A percentile compares a stretch with the other conserved stretches of the same genome.
Conservation (phyloP, 1,139 yeast genomes). For the Kurtzmaniella quercitrusa region DNA sequence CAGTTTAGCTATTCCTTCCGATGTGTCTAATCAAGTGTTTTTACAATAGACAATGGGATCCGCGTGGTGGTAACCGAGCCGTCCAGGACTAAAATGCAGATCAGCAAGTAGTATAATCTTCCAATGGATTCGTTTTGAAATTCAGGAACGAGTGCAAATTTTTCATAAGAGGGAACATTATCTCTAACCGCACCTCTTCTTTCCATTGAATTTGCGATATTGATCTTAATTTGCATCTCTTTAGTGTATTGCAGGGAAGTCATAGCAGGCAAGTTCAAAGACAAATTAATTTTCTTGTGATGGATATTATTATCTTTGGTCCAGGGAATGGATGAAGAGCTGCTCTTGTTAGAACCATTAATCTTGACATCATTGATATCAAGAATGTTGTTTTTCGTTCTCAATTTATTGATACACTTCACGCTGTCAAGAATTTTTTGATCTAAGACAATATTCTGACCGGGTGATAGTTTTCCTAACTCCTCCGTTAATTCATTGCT, state of each 20-base stretch:
- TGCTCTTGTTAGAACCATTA: not conserved
- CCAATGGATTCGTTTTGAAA: conserved; percentile 5
- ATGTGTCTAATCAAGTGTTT: too few species aligned
- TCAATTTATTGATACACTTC: conserved; percentile 9
- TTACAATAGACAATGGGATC: conserved; percentile 4
- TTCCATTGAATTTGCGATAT: not conserved
- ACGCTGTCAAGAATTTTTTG: conserved; percentile 27
- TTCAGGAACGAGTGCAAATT: conserved; percentile 5
- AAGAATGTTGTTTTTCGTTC: conserved; percentile 1
- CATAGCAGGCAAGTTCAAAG: not conserved
- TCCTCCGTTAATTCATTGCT: conserved; percentile 19
- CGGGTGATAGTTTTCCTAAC: conserved; percentile 17
- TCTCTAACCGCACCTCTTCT: not conserved
- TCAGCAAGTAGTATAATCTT: conserved; percentile 3
- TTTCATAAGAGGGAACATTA: conserved; percentile 6
- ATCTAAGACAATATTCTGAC: conserved; percentile 26
- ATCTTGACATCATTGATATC: conserved; percentile 2
- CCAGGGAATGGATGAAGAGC: conserved; percentile 5
- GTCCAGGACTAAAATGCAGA: conserved; percentile 4
- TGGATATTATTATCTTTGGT: not conserved
- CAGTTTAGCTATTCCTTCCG: too few species aligned
- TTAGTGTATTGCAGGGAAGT: not conserved
- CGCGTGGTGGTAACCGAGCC: conserved; percentile 1
- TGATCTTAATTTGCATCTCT: not conserved
- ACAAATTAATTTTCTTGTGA: not conserved